phyloP scores from a whole-genome alignment of 495 filamentous ascomycete genomes.

The Pyronema omphalodes region DNA sequence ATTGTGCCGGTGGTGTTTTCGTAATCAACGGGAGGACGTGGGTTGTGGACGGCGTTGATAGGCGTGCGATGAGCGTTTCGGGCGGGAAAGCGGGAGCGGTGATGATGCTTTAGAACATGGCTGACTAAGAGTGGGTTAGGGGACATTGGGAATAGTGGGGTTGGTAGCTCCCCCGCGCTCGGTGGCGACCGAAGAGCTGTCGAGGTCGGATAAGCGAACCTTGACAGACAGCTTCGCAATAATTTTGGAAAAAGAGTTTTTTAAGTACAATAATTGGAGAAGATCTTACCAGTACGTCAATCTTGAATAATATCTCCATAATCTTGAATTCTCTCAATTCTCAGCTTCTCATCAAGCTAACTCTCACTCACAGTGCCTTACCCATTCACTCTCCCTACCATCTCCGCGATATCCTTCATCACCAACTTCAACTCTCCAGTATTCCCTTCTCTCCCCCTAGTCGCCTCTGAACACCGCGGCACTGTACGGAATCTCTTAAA shows the following conservation, averaged over 20 bases:
- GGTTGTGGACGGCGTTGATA: not conserved
- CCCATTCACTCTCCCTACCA: conserved; percentile 66
- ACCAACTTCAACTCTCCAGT: conserved; percentile 47
- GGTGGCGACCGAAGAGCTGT: too few relatives aligned
- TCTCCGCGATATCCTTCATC: conserved; percentile 62
- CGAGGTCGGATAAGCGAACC: too few relatives aligned
- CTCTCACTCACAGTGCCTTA: conserved; percentile 53
- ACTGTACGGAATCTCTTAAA: conserved; percentile 62
- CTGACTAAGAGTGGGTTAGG: too few relatives aligned
- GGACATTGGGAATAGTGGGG: too few relatives aligned
- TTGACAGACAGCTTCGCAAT: too few relatives aligned
- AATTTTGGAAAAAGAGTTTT: too few relatives aligned
- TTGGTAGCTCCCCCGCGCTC: too few relatives aligned
- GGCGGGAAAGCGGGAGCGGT: not conserved
- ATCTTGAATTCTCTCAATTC: not conserved
- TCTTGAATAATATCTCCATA: not conserved
- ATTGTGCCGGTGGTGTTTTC: conserved; percentile 28
- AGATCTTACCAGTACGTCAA: not conserved
- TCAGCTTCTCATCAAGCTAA: too few relatives aligned
- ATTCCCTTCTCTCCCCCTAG: conserved; percentile 66
- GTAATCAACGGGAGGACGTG: not conserved
- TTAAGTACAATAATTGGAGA: too few relatives aligned
- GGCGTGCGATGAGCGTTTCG: not conserved
- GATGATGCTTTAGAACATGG: not conserved
- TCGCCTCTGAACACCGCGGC: conserved; percentile 58